Evolutionary conservation across 352 stramenopile genomes (phyloP).

Genomic region (Pythium dissotocum): DNA sequence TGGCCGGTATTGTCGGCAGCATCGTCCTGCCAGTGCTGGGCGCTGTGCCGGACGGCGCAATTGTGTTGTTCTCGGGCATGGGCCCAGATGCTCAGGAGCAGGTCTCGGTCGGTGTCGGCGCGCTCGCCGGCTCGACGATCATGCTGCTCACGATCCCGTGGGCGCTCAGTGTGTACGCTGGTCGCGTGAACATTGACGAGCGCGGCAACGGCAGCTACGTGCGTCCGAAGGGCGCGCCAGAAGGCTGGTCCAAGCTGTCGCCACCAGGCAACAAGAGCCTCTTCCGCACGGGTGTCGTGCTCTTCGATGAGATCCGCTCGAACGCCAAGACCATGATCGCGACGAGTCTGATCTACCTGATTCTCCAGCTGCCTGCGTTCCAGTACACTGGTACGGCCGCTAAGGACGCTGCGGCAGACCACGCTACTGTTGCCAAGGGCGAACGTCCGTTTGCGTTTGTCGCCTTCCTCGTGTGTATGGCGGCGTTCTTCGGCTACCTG

Average conservation of each 20-base stretch:
- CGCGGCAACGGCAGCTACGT: conserved; percentile 86
- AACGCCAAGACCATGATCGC: conserved; percentile 92
- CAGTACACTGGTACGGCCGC: conserved; percentile 80
- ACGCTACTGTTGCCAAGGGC: conserved; percentile 62
- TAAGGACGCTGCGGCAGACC: conserved; percentile 70
- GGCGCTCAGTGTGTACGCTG: conserved; percentile 91
- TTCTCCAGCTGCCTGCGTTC: conserved; percentile 93
- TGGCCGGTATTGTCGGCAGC: conserved; percentile 95
- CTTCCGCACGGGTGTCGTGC: conserved; percentile 72
- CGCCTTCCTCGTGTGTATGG: conserved; percentile 87
- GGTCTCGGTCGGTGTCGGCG: conserved; percentile 96
- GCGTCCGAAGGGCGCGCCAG: conserved; percentile 64
- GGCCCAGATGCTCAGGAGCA: conserved; percentile 94
- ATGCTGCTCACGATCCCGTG: conserved; percentile 99
- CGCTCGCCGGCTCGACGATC: conserved; percentile 98
- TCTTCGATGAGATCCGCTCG: conserved; percentile 87
- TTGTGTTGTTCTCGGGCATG: conserved; percentile 97
- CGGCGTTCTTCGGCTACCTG: conserved; percentile 92
- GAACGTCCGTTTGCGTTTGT: conserved; percentile 91
- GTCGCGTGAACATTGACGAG: conserved; percentile 94
- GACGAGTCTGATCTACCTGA: conserved; percentile 94
- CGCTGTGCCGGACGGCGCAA: conserved; percentile 96
- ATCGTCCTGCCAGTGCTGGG: conserved; percentile 97
- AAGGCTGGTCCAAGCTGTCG: conserved; percentile 86
- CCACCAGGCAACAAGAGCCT: conserved; percentile 67